Percentiles rank a stretch among this genome's conserved stretches.
Conservation (phyloP, 805 yeast genomes). For the Ogataea naganishii region DNA sequence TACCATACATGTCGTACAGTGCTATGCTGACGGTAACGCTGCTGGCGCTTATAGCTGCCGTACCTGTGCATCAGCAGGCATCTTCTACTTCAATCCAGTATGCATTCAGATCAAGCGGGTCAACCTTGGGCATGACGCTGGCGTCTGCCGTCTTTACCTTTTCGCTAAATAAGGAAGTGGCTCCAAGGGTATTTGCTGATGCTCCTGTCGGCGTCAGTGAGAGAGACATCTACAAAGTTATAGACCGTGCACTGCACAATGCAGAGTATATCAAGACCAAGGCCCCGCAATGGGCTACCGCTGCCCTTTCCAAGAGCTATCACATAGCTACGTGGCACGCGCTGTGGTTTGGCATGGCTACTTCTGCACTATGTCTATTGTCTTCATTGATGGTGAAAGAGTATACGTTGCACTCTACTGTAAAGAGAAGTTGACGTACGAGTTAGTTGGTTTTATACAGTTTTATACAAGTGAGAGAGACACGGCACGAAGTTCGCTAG, state of each 20-base stretch:
- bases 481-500: no score
- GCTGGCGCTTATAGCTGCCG: slow-evolving; percentile 63
- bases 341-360: slow-evolving; percentile 33
- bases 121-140: slow-evolving; percentile 55
- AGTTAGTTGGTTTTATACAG: no score
- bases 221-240: slow-evolving; percentile 31
- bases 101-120: slow-evolving; percentile 58
- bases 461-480: no score
- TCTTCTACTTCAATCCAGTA: slow-evolving; percentile 60
- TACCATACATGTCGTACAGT: slow-evolving; percentile 50
- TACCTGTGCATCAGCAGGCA: slow-evolving; percentile 58
- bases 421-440: slow-evolving; percentile 33
- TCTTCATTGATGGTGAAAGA: slow-evolving; percentile 45
- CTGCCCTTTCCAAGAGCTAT: slow-evolving; percentile 42
- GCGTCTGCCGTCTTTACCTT: slow-evolving; percentile 57
- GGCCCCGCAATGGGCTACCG: slow-evolving; percentile 46
- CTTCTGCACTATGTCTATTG: slow-evolving; percentile 30
- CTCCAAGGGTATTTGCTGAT: slow-evolving; percentile 20
- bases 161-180: slow-evolving; percentile 25
- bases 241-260: slow-evolving; percentile 44
- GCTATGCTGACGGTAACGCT: slow-evolving; percentile 58
- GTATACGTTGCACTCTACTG: slow-evolving; percentile 44
- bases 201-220: slow-evolving; percentile 28
- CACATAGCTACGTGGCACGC: slow-evolving; percentile 44
- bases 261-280: slow-evolving; percentile 40